These are phyloP conservation scores for Scedosporium apiospermum DNA, from an alignment of 2,329 filamentous ascomycete species.

Conservation along the genomic window DNA sequence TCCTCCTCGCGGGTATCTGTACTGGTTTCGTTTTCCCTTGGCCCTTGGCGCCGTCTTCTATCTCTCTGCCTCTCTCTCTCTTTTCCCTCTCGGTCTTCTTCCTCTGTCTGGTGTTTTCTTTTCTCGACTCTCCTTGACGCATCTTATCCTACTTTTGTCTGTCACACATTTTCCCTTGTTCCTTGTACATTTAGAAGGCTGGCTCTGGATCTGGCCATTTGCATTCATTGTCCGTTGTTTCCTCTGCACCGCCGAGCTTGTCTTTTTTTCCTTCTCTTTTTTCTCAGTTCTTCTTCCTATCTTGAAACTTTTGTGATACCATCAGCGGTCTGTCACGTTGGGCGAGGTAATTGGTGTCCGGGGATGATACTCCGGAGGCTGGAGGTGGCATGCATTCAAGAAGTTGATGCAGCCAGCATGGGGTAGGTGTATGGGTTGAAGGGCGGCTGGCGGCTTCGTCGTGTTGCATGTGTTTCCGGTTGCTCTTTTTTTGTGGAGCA, in stretches of 20 bases:
- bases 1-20: background rate
- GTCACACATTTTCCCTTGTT: background rate
- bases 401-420: background rate
- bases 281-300: conserved; percentile 2
- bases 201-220: conserved; percentile 1
- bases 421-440: too few species aligned
- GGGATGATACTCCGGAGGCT: background rate
- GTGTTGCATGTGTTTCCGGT: too few species aligned
- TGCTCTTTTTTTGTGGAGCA: too few species aligned
- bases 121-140: conserved; percentile 2
- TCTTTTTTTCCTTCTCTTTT: conserved; percentile 3
- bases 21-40: background rate
- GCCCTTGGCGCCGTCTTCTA: background rate
- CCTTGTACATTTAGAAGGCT: background rate
- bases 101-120: background rate
- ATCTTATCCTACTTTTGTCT: conserved; percentile 1
- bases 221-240: background rate
- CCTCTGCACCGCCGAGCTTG: background rate
- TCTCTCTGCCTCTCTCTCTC: background rate
- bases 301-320: conserved; percentile 3
- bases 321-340: conserved; percentile 4
- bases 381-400: background rate
- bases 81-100: background rate
- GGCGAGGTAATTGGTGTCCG: background rate
- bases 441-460: too few species aligned